A percentile compares a stretch with the other conserved stretches of the same genome.
These are phyloP conservation scores for Xerocomus nothofagi DNA, from an alignment of 1,284 basidiomycete genomes.

Conservation along the genomic window DNA sequence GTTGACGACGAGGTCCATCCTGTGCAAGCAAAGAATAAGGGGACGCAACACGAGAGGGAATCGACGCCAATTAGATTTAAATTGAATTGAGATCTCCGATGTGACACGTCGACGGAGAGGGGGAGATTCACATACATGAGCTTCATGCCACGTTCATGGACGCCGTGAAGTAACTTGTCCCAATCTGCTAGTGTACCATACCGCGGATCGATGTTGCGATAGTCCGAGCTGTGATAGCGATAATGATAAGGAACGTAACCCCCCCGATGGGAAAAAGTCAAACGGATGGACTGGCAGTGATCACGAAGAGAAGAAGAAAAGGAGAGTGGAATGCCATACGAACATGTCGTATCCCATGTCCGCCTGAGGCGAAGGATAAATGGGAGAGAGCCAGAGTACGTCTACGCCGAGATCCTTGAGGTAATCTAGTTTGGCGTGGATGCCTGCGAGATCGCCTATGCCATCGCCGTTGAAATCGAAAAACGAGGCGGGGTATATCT, in stretches of 20 bases:
- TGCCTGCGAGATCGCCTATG: constrained; percentile 73
- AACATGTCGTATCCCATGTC: constrained; percentile 79
- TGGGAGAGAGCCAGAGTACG: constrained; percentile 74
- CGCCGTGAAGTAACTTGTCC: constrained; percentile 59
- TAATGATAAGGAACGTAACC: constrained; percentile 9
- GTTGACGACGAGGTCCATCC: constrained; percentile 82
- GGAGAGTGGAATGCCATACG: too few species aligned
- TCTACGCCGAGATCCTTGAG: constrained; percentile 70
- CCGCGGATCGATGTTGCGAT: constrained; percentile 67
- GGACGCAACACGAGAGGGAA: constrained; percentile 3
- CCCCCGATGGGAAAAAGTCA: neutral
- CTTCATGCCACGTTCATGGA: constrained; percentile 69
- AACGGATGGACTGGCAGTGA: too few species aligned
- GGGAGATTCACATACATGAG: constrained; percentile 50
- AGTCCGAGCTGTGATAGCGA: constrained; percentile 54
- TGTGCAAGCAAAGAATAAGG: constrained; percentile 27
- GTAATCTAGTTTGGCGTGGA: constrained; percentile 67
- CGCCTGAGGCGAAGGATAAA: constrained; percentile 67
- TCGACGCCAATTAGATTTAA: constrained; percentile 2
- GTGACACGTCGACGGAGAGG: constrained; percentile 10
- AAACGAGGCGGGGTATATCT: constrained; percentile 79
- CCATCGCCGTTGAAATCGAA: constrained; percentile 75
- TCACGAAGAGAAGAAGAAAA: too few species aligned
- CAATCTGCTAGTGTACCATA: constrained; percentile 78
- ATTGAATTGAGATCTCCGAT: constrained; percentile 10